Evolutionary conservation across 176 grass and related monocot genomes (phyloP), one percentile per base, ranked within the genome.

Genomic region (Miscanthus lutarioriparius): DNA sequence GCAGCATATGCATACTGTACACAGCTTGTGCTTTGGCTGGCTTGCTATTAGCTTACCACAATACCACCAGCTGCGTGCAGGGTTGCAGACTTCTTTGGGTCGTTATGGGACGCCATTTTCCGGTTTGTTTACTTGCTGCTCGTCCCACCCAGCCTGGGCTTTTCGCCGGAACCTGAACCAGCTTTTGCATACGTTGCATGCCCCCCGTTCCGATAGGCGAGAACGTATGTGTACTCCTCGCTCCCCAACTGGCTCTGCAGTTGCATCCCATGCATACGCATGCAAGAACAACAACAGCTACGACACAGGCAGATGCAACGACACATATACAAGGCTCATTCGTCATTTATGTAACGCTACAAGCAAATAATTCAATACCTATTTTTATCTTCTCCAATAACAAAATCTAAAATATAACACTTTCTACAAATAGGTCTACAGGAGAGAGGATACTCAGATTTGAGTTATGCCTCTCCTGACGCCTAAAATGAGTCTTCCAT

Each of bases 261-360:
- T 27, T 4, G 23, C 37, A 25, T 36, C 40, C 27, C 16, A 4
- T 64, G 13, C 72, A n/a, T 30, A 30, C 76, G 88, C 83, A 86
- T 82, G 83, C 88, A 90, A 36, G 66, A 86, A 27, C 79, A 90
- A 59, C 83, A 78, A 74, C 68, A 78, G 88, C 79, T 67, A 78
- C 54, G 41, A 45, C 88, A 77, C 83, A 86, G 78, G 44, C 40
- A 65, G 79, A 86, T 79, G 83, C 72, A 76, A 17, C 70, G 22
- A 38, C 13, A 7, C 22, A 68, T 15, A 73, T 72, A 43, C 38
- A n/a, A n/a, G n/a, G n/a, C n/a, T n/a, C n/a, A n/a, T n/a, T n/a
- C n/a, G n/a, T n/a, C n/a, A n/a, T n/a, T n/a, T n/a, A n/a, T n/a
- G n/a, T n/a, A n/a, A n/a, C n/a, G n/a, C n/a, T n/a, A n/a, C n/a